Evolutionary conservation across 768 basidiomycete species (phyloP), one percentile per base, ranked within the genome.

Genomic region (Podaxis rugospora): DNA sequence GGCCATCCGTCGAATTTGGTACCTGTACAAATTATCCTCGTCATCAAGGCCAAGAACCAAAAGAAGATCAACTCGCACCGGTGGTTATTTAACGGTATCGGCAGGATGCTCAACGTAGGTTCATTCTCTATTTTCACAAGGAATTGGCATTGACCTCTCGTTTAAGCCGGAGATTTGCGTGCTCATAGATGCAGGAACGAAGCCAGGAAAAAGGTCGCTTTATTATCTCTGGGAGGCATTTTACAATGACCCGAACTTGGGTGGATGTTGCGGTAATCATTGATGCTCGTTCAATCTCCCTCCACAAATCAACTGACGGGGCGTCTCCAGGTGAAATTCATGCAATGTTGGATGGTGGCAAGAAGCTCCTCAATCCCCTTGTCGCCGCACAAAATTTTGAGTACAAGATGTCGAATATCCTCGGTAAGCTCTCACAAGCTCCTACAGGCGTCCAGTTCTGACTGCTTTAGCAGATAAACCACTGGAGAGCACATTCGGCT

Each of bases 321-420:
- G 9, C 13, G 9, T 25, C 2, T 27, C 0, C 23, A 49, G 47
- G 93, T 66, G 93, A 96, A 79, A 95, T 96, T 67, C 90, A 95
- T 65, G 95, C 95, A 62, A 96, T 96, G 72, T 27, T 49, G 23
- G 47, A 49, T 0, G 92, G 93, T 11, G 93, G 93, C 40, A 87
- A 74, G 74, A 96, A 96, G 72, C 83, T 98, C 35, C 72, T 97
- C 62, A 98, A 98, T 69, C 95, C 93, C n/a, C 78, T 95, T 53
- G 83, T 98, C 36, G 95, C 95, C 5, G 94, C 95, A 16, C 95
- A 98, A 73, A 97, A 98, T 75, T 95, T 95, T 67, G 94, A 95
- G 76, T 96, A 96, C 78, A 96, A 93, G 76, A 96, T 97, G 92
- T 94, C 92, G 47, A 97, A 97, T 74, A 96, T 98, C 69, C 79